Conservation (phyloP, 2,329 filamentous ascomycete species). For the Diaporthe sp. region DNA sequence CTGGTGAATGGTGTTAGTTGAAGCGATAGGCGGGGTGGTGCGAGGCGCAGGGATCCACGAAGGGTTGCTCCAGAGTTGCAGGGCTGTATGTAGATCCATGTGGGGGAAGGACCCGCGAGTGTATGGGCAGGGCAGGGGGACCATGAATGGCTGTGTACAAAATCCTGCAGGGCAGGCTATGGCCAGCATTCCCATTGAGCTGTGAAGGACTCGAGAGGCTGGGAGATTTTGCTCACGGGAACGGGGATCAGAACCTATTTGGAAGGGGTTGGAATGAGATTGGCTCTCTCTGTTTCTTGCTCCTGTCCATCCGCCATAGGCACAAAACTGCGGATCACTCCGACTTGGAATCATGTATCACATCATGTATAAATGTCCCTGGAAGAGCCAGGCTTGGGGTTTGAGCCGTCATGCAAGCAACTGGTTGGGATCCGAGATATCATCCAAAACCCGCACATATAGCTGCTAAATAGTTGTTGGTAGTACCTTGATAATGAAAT, state of each 20-base stretch:
- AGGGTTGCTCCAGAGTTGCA: too few species aligned
- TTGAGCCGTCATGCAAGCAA: background rate
- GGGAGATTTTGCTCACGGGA: background rate
- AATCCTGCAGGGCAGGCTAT: background rate
- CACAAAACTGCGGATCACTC: background rate
- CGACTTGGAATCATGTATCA: background rate
- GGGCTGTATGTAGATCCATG: background rate
- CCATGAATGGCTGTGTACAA: background rate
- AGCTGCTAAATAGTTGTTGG: too few species aligned
- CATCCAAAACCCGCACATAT: background rate
- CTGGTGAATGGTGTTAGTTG: conserved; percentile 57
- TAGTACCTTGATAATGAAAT: background rate
- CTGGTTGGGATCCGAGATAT: too few species aligned
- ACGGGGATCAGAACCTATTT: background rate
- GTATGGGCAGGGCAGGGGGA: too few species aligned
- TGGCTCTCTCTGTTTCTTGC: background rate
- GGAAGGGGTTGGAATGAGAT: background rate
- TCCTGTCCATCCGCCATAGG: background rate
- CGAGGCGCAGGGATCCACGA: background rate
- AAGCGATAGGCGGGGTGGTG: background rate
- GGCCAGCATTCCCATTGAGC: background rate
- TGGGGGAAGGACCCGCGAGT: background rate
- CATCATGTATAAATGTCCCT: background rate
- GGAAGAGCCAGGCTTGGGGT: background rate
- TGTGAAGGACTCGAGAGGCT: background rate